Base-by-base conservation (phyloP, 1,139 yeast genomes). In the Nakaseomyces bracarensis region DNA sequence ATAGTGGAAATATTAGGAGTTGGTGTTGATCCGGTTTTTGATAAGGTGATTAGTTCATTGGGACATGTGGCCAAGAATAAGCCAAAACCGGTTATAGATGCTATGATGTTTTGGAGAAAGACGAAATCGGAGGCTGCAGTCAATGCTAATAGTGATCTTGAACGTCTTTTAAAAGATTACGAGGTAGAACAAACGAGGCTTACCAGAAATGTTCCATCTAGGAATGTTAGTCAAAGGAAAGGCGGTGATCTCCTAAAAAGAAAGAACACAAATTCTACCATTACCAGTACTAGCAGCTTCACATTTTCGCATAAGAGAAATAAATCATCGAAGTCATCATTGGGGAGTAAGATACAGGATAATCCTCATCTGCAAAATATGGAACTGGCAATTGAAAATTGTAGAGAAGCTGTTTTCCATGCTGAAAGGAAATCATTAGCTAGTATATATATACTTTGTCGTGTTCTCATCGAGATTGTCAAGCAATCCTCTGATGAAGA, bases 91-190 rank as follows among this genome's bases (percentile, higher is more conserved):
- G 96, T 93, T 3, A 89, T 93, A 36, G 98, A 93, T 60, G 85
- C 95, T 18, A 96, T 91, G 46, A 89, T 93, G 97, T 89, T 84
- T 58, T 91, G 99, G 99, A 72, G 98, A 46, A 86, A 89, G 60
- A 77, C 93, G 4, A 81, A 91, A 60, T 79, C 93, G 22, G 96
- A 89, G 52, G 81, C 84, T 3, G 87, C 95, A 0, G 72, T 79
- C 3, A 70, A 79, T 67, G 94, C 95, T 0, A 79, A 83, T 1
- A 67, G 73, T 8, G 82, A 78, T 46, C 76, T 64, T 42, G 64
- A 61, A 49, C 63, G 55, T 48, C 58, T 64, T 16, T 40, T 60
- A 2, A 63, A 58, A 42, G 61, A 55, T 18, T 53, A 52, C 28
- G 61, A 58, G 21, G 42, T 31, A 4, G 56, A 53, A 39, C 48